Conservation (phyloP, 495 filamentous ascomycete species). For the Antarctomyces pellizariae region DNA sequence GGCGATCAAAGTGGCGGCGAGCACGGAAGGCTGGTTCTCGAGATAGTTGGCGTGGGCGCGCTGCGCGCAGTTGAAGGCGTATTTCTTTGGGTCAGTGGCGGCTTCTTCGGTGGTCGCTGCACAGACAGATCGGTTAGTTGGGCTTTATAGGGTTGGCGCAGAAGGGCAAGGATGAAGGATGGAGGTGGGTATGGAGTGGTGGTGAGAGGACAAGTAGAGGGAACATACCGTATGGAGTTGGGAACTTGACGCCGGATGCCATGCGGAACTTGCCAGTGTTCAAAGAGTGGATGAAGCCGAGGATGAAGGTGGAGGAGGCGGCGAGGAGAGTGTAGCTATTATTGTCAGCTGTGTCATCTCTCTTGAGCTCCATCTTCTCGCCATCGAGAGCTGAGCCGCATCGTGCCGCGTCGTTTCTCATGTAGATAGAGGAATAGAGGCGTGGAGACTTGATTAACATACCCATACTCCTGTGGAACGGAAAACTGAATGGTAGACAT, state of each 20-base stretch:
- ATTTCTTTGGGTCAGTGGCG: neutral
- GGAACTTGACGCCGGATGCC: slow-evolving; percentile 23
- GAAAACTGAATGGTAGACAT: slow-evolving; percentile 13
- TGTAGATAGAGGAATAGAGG: neutral
- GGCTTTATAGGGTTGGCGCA: no score
- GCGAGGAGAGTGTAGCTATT: slow-evolving; percentile 24
- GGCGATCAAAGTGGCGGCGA: slow-evolving; percentile 22
- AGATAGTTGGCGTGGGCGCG: slow-evolving; percentile 30
- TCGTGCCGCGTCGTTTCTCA: neutral
- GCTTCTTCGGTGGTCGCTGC: no score
- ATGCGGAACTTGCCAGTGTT: slow-evolving; percentile 20
- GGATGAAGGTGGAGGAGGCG: slow-evolving; percentile 24
- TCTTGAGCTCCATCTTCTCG: no score
- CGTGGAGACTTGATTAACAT: slow-evolving; percentile 4
- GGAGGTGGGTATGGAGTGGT: neutral
- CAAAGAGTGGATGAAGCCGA: slow-evolving; percentile 21
- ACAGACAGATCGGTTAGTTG: no score
- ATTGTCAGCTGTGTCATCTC: slow-evolving; percentile 1
- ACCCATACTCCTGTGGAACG: slow-evolving; percentile 27
- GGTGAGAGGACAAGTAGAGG: slow-evolving; percentile 6
- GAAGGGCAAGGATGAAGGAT: slow-evolving; percentile 21
- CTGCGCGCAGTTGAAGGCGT: slow-evolving; percentile 38
- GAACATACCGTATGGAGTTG: slow-evolving; percentile 21
- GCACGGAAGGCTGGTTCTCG: slow-evolving; percentile 25
- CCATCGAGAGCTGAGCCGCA: neutral